phyloP scores from a whole-genome alignment of 345 rosid species.

The Streptanthus diversifolius region DNA sequence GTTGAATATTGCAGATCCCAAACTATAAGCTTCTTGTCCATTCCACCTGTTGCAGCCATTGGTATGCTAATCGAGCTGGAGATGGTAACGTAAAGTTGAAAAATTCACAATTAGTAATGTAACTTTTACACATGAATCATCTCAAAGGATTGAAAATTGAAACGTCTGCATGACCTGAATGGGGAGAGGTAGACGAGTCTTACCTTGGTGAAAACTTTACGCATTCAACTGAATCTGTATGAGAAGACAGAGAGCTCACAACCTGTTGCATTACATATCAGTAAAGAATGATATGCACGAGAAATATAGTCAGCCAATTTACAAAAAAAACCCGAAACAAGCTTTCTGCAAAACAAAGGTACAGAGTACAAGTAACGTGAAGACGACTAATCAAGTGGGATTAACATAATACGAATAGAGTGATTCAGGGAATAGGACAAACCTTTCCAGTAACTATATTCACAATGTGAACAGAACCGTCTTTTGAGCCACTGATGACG shows the following conservation, averaged over 20 bases:
- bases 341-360: no score
- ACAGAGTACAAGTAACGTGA: no score
- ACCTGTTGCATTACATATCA: conserved; percentile 47
- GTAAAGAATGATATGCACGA: neutral
- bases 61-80: conserved; percentile 31
- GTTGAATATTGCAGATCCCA: conserved; percentile 83
- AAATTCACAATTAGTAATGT: no score
- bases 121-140: no score
- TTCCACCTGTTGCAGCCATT: conserved; percentile 84
- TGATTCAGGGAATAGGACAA: neutral
- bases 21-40: conserved; percentile 75
- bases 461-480: conserved; percentile 72
- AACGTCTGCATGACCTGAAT: no score
- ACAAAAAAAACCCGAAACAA: no score
- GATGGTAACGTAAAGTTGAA: no score
- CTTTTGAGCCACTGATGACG: conserved; percentile 78
- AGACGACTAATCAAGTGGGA: no score
- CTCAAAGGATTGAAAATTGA: no score
- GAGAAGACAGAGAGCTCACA: conserved; percentile 63
- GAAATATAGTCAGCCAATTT: no score
- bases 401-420: no score
- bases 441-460: conserved; percentile 84
- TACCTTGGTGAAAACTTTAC: conserved; percentile 58
- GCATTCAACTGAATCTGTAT: conserved; percentile 71
- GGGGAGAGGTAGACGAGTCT: no score